These are phyloP conservation scores for Chaetomium tenue DNA, from an alignment of 495 filamentous ascomycete genomes.

Conservation along the genomic window DNA sequence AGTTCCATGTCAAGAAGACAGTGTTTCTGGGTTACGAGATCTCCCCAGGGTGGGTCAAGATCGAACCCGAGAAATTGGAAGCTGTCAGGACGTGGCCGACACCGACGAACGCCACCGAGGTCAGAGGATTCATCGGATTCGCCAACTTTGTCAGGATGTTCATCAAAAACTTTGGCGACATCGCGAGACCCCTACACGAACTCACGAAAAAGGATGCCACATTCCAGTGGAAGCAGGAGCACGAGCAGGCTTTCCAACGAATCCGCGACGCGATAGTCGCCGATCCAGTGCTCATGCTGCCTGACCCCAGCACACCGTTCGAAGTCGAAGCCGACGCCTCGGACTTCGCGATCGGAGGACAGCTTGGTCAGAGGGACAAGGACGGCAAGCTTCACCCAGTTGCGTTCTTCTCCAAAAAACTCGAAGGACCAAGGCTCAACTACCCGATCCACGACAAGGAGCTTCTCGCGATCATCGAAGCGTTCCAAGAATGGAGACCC, in stretches of 20 bases:
- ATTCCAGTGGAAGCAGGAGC: neutral
- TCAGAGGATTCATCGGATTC: neutral
- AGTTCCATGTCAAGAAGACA: slow-evolving; percentile 5
- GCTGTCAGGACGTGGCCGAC: neutral
- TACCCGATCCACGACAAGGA: slow-evolving; percentile 19
- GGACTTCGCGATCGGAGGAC: slow-evolving; percentile 15
- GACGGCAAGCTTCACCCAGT: slow-evolving; percentile 13
- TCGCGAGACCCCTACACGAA: slow-evolving; percentile 9
- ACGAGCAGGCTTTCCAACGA: neutral
- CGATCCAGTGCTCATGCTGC: neutral
- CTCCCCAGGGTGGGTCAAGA: neutral
- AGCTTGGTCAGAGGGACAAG: slow-evolving; percentile 11
- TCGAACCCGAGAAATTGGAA: neutral
- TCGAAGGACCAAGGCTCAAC: slow-evolving; percentile 4
- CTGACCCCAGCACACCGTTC: slow-evolving; percentile 4
- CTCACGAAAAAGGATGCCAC: neutral
- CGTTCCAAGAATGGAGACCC: slow-evolving; percentile 3
- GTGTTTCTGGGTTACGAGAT: neutral
- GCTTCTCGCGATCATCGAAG: slow-evolving; percentile 14
- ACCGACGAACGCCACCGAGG: too few relatives aligned
- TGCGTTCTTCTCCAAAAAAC: slow-evolving; percentile 18
- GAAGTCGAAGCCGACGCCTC: slow-evolving; percentile 18
- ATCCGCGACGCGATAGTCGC: neutral
- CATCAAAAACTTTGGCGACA: slow-evolving; percentile 10
- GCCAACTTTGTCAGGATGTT: slow-evolving; percentile 6